Percentiles rank a stretch among this genome's conserved stretches.
These are phyloP conservation scores for Sarocladium brachiariae DNA, from an alignment of 2,329 filamentous ascomycete genomes.

Conservation along the genomic window DNA sequence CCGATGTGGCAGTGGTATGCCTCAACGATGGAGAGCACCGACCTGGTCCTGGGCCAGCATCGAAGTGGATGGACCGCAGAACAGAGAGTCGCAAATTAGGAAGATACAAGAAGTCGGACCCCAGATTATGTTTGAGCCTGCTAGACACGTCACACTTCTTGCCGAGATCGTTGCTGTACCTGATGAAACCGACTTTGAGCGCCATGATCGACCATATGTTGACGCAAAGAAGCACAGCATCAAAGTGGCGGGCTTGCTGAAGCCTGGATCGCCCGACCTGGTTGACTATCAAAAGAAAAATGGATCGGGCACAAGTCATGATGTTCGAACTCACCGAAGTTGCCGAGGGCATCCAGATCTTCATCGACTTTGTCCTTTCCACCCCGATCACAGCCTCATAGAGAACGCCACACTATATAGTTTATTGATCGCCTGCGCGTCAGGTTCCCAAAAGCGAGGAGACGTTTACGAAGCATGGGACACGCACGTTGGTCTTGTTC, in stretches of 20 bases:
- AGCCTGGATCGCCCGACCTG: not conserved
- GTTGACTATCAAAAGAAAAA: not conserved
- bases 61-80: slow-evolving; percentile 1
- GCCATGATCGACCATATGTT: not conserved
- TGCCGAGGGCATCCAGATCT: not conserved
- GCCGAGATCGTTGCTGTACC: not conserved
- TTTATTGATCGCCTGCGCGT: not conserved
- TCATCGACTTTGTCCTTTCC: not conserved
- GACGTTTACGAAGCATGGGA: not conserved
- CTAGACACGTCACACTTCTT: not conserved
- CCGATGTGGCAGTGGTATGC: not conserved
- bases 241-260: not conserved
- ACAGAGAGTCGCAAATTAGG: not conserved
- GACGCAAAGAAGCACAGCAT: not conserved
- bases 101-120: not conserved
- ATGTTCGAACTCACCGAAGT: not conserved
- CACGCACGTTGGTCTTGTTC: not conserved
- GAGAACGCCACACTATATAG: not conserved
- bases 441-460: not conserved
- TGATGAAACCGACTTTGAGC: not conserved
- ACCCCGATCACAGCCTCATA: not conserved
- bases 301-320: not conserved
- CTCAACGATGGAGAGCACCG: not conserved
- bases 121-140: not conserved
- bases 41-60: slow-evolving; percentile 10